Evolutionary conservation across 2,329 filamentous ascomycete species (phyloP), one percentile per base, ranked within the genome.

Genomic region (Trichoderma sp.): DNA sequence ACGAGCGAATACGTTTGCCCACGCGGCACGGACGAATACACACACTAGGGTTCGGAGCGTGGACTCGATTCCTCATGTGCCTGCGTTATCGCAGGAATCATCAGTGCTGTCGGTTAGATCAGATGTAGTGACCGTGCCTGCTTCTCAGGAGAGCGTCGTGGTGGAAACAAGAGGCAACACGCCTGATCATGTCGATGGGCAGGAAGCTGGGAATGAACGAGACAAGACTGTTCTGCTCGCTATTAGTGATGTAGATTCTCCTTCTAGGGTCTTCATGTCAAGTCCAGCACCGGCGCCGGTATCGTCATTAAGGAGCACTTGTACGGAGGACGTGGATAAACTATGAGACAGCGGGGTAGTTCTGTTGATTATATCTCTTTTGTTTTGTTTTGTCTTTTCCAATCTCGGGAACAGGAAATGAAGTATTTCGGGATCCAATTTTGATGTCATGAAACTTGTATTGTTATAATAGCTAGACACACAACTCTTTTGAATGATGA

Each of bases 101-200:
- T 50, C 66, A 11, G n/a, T 57, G 26, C 12, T n/a, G n/a, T 68
- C 66, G 28, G 36, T 59, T 43, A 36, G 17, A n/a, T 59, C 63
- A 8, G 65, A 26, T 3, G 36, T n/a, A 11, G 28, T 68, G 26
- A 69, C 36, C 9, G 8, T 62, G 12, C n/a, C 66, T 69, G 55
- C 39, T 5, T 69, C 66, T 15, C 66, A 69, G n/a, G 66, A 69
- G 30, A 69, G 66, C 26, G 66, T 69, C 15, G 9, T 69, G 50
- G 66, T 61, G 15, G 66, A 69, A 26, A 69, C 66, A 8, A 69
- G 66, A n/a, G 53, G 66, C 5, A 69, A 69, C 28, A 62, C 66
- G 28, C 66, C 66, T 28, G 66, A 61, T 13, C 36, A 13, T 15
- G n/a, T n/a, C n/a, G n/a, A n/a, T n/a, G n/a, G n/a, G n/a, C n/a